These are phyloP conservation scores for Blastocystis sp. DNA, from an alignment of 352 stramenopile genomes.

Conservation along the genomic window DNA sequence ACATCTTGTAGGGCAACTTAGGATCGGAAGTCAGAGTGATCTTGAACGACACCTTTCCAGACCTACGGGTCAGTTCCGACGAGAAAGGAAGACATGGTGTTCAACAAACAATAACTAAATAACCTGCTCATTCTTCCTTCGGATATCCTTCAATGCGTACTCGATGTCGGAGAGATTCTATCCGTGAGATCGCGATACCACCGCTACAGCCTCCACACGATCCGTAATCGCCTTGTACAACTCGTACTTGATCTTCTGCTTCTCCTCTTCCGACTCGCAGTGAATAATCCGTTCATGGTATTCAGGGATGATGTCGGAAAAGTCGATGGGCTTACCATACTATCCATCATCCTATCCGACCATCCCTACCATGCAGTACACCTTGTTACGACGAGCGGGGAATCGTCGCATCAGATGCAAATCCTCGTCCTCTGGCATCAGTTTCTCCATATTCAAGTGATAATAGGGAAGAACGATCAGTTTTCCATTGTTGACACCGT, in stretches of 20 bases:
- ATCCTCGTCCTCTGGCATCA: constrained; percentile 72
- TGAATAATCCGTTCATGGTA: constrained; percentile 29
- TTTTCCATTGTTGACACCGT: constrained; percentile 37
- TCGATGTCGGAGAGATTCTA: constrained; percentile 28
- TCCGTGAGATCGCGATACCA: not conserved
- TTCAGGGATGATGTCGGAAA: constrained; percentile 57
- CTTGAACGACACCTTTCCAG: constrained; percentile 72
- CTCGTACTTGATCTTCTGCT: constrained; percentile 66
- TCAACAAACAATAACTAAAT: constrained; percentile 51
- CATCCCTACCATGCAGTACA: constrained; percentile 62
- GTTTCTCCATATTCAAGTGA: constrained; percentile 72
- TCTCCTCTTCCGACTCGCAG: constrained; percentile 62
- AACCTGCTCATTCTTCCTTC: not conserved
- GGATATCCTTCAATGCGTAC: constrained; percentile 28
- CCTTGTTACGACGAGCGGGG: not conserved
- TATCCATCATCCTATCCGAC: constrained; percentile 65
- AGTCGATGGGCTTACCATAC: constrained; percentile 69
- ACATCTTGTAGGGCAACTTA: constrained; percentile 72
- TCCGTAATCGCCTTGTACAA: constrained; percentile 73
- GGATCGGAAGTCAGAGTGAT: constrained; percentile 74
- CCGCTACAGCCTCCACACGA: constrained; percentile 67
- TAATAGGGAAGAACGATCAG: constrained; percentile 72
- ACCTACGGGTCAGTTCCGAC: constrained; percentile 29
- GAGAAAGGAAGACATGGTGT: not conserved
- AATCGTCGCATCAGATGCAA: constrained; percentile 67